A percentile compares a stretch with the other conserved stretches of the same genome.
phyloP scores from a whole-genome alignment of 345 rosid species.

The Populus pruinosa region DNA sequence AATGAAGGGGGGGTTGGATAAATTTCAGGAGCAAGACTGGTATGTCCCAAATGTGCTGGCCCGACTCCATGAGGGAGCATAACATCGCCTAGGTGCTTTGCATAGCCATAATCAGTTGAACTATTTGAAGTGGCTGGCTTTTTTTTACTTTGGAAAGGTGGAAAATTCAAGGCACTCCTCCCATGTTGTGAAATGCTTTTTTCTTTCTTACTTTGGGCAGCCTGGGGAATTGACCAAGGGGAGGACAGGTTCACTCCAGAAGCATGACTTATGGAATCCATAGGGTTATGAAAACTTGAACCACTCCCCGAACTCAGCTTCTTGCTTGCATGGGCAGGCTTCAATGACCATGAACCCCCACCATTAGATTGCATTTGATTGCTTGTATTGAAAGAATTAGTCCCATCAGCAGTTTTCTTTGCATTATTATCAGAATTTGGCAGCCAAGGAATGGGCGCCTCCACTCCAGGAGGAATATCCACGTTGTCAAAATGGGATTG shows the following conservation, averaged over 20 bases:
- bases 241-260: constrained; percentile 25
- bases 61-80: constrained; percentile 17
- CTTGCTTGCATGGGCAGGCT: constrained; percentile 17
- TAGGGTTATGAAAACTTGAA: constrained; percentile 16
- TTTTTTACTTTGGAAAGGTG: constrained; percentile 17
- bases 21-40: not conserved
- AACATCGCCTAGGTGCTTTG: constrained; percentile 9
- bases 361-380: not conserved
- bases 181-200: constrained; percentile 21
- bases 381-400: constrained; percentile 12
- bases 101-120: constrained; percentile 16
- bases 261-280: constrained; percentile 18
- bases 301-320: constrained; percentile 19
- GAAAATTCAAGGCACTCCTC: constrained; percentile 9
- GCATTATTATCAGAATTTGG: constrained; percentile 28
- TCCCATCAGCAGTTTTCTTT: constrained; percentile 21
- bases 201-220: constrained; percentile 23
- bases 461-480: constrained; percentile 77
- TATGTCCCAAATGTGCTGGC: constrained; percentile 10
- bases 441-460: constrained; percentile 66
- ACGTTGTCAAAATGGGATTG: constrained; percentile 67
- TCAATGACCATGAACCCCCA: constrained; percentile 6
- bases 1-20: constrained; percentile 7
- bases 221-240: constrained; percentile 10
- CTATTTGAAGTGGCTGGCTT: constrained; percentile 22